Base-by-base conservation (phyloP, 805 yeast genomes). In the Barnettozyma pratensis region DNA sequence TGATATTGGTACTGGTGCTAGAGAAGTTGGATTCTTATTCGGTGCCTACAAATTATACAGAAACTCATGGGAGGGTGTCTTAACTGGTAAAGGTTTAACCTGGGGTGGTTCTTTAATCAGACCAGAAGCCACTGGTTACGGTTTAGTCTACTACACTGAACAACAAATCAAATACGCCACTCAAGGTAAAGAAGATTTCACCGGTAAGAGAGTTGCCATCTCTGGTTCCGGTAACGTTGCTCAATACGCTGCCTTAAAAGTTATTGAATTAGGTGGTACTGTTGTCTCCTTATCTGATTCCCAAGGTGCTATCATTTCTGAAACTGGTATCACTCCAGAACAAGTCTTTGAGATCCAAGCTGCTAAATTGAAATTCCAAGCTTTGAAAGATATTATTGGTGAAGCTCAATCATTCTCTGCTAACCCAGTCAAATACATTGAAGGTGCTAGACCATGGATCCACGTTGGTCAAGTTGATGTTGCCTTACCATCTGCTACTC, bases 51-150 rank as follows among this genome's bases (percentile, higher is more conserved):
- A 90, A 81, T 77, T 79, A 63, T 78, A 79, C 82, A 85, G 80
- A 73, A 92, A 92, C 84, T 77, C 83, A 67, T 92, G 90, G 85
- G 92, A 92, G 71, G 98, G 98, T 80, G 95, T 92, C 46, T 79
- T 92, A 63, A 92, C 99, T 68, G 99, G 99, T 74, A 92, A 92
- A 79, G 97, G 97, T 66, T 79, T 91, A 66, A 75, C 85, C 69
- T 94, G 97, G 97, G 99, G 99, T 80, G 99, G 98, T 65, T 92
- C 98, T 64, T 79, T 92, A 70, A 91, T 92, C 75, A 87, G 99
- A 75, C 97, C 98, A 58, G 99, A 92, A 81, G 99, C 99, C 58
- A 92, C 99, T 55, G 99, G 99, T 72, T 92, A 84, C 79, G 99
- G 99, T 75, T 76, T 87, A 52, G 92, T 92, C 57, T 92, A 92